phyloP scores from a whole-genome alignment of 768 basidiomycete genomes.

The Suillus fuscotomentosus region DNA sequence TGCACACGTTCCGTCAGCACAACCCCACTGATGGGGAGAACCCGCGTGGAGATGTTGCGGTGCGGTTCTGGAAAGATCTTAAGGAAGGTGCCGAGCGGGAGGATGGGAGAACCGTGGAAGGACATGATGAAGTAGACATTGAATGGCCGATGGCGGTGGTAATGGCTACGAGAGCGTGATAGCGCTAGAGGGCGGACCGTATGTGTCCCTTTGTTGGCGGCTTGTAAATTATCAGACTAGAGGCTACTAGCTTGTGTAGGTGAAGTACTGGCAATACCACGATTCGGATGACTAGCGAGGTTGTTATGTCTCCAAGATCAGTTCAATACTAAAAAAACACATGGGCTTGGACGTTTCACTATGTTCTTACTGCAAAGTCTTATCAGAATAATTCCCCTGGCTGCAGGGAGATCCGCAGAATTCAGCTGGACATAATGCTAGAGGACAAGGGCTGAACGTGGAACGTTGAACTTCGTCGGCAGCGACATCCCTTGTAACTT shows the following conservation, averaged over 20 bases:
- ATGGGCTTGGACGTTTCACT: neutral
- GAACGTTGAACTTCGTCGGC: too few relatives aligned
- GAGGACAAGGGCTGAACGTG: too few relatives aligned
- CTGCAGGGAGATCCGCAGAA: neutral
- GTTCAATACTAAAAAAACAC: too few relatives aligned
- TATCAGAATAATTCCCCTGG: neutral
- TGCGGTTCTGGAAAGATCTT: constrained; percentile 59
- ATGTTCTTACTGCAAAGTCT: neutral
- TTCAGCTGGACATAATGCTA: neutral
- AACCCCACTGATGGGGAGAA: constrained; percentile 54
- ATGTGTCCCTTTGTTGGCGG: neutral
- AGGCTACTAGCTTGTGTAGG: neutral
- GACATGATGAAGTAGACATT: constrained; percentile 32
- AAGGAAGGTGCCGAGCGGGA: constrained; percentile 36
- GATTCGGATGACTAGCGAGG: neutral
- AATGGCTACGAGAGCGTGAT: constrained; percentile 11
- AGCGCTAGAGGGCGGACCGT: neutral
- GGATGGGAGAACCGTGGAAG: constrained; percentile 19
- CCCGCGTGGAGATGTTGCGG: constrained; percentile 59
- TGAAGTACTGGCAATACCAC: neutral
- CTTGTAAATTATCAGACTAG: neutral
- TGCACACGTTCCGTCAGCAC: constrained; percentile 63
- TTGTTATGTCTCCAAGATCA: neutral
- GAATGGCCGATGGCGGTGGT: constrained; percentile 40
- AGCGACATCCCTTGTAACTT: too few relatives aligned